Conservation (phyloP, 371 early-diverging fungal genomes). For the Synchytrium microbalum region DNA sequence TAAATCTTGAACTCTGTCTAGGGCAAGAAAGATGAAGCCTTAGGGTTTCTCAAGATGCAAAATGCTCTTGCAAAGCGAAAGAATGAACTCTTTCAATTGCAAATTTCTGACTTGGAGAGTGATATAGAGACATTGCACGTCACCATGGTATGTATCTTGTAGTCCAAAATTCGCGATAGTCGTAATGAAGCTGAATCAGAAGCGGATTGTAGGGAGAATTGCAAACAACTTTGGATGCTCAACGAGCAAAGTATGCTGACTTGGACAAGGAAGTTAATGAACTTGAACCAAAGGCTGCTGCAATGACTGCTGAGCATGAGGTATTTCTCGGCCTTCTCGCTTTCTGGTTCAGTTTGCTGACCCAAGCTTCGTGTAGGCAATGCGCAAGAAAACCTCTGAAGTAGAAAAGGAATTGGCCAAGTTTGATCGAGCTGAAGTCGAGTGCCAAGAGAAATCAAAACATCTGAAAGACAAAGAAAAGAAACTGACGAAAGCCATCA, state of each 20-base stretch:
- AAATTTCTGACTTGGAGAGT: constrained; percentile 1
- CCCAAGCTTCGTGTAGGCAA: constrained; percentile 27
- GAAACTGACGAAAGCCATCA: constrained; percentile 52
- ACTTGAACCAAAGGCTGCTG: neutral
- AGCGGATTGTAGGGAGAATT: constrained; percentile 19
- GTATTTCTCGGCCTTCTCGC: no score
- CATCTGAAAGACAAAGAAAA: constrained; percentile 67
- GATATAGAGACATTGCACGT: neutral
- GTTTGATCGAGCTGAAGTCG: constrained; percentile 72
- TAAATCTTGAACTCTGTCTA: constrained; percentile 13
- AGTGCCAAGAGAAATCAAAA: constrained; percentile 67
- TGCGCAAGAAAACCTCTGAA: constrained; percentile 49
- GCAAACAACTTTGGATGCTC: constrained; percentile 46
- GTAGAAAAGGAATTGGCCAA: constrained; percentile 53
- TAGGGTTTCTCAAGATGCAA: constrained; percentile 67
- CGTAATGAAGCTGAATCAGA: constrained; percentile 6
- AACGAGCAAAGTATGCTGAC: constrained; percentile 43
- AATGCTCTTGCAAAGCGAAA: constrained; percentile 66
- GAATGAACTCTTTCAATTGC: constrained; percentile 70
- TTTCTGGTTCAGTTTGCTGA: no score
- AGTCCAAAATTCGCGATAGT: constrained; percentile 10
- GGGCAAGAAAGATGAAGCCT: constrained; percentile 76
- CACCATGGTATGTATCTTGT: neutral
- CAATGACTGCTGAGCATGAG: neutral
- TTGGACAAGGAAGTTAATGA: constrained; percentile 9